Conservation (phyloP, 164 flowering plant species). For the Akebia trifoliata region DNA sequence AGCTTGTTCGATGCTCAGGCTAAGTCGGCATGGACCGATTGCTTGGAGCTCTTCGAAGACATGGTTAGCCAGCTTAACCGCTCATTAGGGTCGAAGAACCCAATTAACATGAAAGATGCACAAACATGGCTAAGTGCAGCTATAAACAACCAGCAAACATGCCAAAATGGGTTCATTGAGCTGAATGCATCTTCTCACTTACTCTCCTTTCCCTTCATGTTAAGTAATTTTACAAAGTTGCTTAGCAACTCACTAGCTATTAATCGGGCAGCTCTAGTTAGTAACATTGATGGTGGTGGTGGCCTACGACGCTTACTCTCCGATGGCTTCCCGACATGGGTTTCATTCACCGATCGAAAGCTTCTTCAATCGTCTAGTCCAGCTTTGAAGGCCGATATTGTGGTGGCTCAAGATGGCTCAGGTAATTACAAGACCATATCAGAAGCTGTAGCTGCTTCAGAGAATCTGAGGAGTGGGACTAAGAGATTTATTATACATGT, state of each 20-base stretch:
- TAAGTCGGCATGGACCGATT: too few species aligned
- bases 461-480: conserved; percentile 14
- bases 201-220: too few species aligned
- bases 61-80: too few species aligned
- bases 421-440: conserved; percentile 52
- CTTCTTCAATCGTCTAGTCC: conserved; percentile 33
- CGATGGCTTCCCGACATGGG: conserved; percentile 50
- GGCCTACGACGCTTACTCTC: conserved; percentile 28
- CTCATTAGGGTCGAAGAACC: too few species aligned
- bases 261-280: conserved; percentile 15
- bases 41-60: too few species aligned
- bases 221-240: too few species aligned
- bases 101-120: too few species aligned
- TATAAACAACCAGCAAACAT: too few species aligned
- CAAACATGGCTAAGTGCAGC: too few species aligned
- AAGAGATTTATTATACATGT: conserved; percentile 46
- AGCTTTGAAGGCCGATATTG: conserved; percentile 33
- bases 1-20: conserved; percentile 23
- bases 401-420: conserved; percentile 64
- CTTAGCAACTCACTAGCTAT: conserved; percentile 17
- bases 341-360: conserved; percentile 37
- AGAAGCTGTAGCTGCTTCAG: conserved; percentile 45
- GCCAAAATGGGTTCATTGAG: too few species aligned
- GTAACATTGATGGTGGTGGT: not conserved
- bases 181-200: conserved; percentile 31